A percentile compares a stretch with the other conserved stretches of the same genome.
Conservation (phyloP, 169 alveolate species). For the Ichthyophthirius multifiliis region DNA sequence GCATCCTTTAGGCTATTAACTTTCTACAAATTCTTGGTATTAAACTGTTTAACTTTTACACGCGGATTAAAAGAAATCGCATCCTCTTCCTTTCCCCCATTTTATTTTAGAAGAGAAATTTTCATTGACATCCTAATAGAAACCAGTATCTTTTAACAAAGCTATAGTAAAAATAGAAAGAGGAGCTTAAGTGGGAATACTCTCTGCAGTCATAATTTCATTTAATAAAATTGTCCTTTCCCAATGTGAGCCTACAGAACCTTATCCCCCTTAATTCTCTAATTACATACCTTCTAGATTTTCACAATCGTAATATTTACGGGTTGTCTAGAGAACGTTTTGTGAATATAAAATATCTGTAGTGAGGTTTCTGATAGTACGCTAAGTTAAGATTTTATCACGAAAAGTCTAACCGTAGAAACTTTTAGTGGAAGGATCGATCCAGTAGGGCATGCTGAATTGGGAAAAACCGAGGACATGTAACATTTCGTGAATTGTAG, state of each 20-base stretch:
- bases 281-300: conserved; percentile 38
- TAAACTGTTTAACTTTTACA: background rate
- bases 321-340: conserved; percentile 26
- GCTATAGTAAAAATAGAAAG: conserved; percentile 42
- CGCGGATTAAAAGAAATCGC: conserved; percentile 4
- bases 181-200: background rate
- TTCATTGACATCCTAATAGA: conserved; percentile 32
- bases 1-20: background rate
- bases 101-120: background rate
- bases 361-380: background rate
- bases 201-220: conserved; percentile 56
- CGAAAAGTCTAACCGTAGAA: background rate
- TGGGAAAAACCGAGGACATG: conserved; percentile 9
- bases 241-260: conserved; percentile 64
- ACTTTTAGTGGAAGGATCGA: background rate
- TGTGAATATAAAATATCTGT: conserved; percentile 15
- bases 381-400: background rate
- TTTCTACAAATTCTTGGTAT: background rate
- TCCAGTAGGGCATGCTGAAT: background rate
- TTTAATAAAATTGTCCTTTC: conserved; percentile 44
- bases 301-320: conserved; percentile 40
- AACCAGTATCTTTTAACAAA: conserved; percentile 53
- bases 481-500: background rate
- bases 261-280: conserved; percentile 50
- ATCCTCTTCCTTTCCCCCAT: conserved; percentile 39